Evolutionary conservation across 1,139 yeast genomes (phyloP), one percentile per base, ranked within the genome.

Genomic region (Candida neerlandica): DNA sequence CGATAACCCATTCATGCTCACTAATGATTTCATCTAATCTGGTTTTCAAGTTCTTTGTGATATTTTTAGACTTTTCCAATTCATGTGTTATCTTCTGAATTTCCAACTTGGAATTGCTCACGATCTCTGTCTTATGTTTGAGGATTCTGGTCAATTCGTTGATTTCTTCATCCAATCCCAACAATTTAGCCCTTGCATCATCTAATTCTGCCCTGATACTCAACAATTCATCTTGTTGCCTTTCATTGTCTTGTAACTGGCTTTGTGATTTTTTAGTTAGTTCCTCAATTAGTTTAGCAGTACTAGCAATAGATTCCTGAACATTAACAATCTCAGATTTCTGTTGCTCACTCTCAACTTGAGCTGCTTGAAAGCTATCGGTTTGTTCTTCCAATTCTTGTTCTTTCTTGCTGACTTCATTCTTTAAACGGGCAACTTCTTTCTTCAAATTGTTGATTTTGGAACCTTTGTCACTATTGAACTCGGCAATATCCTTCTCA

Each of bases 401-500:
- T 49, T 81, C 84, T 47, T 80, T 72, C 1, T 69, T 55, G 2
- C 57, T 56, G 0, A 85, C 66, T 27, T 67, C 62, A 12, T 61
- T 55, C 16, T 76, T 68, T 44, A 86, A 63, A 5, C 54, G 44
- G 2, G 63, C 61, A 11, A 87, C 73, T 55, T 88, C 92, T 23
- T 65, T 59, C 59, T 84, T 82, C 49, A 95, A 71, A 56, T 87
- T 82, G 48, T 82, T 81, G 51, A 95, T 75, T 64, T 94, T 95
- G 1, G 86, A 80, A 0, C 92, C 90, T 58, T 91, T 92, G 64
- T 95, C 89, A 49, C 73, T 75, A 53, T 81, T 82, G 65, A 92
- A 92, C 58, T 95, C 99, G 47, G 77, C 74, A 74, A 91, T 89
- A 64, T 95, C 99, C 32, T 73, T 78, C 61, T 88, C 90, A 49